These are phyloP conservation scores for Boletus huronensis DNA, from an alignment of 768 basidiomycete genomes.

Conservation along the genomic window DNA sequence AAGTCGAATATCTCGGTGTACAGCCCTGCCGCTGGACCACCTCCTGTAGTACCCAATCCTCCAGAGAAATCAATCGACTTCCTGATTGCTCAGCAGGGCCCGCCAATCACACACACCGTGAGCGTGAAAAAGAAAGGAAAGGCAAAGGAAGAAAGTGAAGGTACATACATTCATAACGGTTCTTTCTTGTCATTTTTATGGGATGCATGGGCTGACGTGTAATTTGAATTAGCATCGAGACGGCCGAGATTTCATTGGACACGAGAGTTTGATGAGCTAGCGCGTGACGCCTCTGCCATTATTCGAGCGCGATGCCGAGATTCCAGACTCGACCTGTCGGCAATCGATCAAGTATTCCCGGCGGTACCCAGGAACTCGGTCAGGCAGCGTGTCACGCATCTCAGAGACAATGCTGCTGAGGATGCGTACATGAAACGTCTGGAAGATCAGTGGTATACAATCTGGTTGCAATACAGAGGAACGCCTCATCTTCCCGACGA, in stretches of 20 bases:
- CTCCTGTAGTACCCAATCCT: constrained; percentile 40
- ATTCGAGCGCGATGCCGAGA: constrained; percentile 73
- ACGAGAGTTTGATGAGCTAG: constrained; percentile 82
- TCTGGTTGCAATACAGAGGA: constrained; percentile 73
- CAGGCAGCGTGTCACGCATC: constrained; percentile 59
- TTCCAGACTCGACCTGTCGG: constrained; percentile 64
- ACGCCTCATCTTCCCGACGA: constrained; percentile 67
- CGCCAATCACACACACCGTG: constrained; percentile 32
- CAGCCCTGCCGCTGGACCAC: constrained; percentile 25
- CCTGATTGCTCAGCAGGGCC: constrained; percentile 52
- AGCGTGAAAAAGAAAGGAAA: constrained; percentile 37
- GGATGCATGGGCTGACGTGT: constrained; percentile 1
- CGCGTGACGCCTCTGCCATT: constrained; percentile 79
- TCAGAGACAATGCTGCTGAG: constrained; percentile 60
- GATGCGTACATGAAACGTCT: constrained; percentile 75
- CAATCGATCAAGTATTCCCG: constrained; percentile 77
- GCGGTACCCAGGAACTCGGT: constrained; percentile 70
- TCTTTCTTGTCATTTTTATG: neutral
- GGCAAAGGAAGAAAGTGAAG: constrained; percentile 28
- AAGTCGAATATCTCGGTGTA: constrained; percentile 1
- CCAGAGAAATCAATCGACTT: constrained; percentile 50
- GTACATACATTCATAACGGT: constrained; percentile 15
- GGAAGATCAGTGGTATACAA: constrained; percentile 75
- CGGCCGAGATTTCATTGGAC: constrained; percentile 82
- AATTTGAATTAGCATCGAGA: constrained; percentile 27